phyloP scores from a whole-genome alignment of 2,329 filamentous ascomycete genomes.

The Hypoxylon sp. region DNA sequence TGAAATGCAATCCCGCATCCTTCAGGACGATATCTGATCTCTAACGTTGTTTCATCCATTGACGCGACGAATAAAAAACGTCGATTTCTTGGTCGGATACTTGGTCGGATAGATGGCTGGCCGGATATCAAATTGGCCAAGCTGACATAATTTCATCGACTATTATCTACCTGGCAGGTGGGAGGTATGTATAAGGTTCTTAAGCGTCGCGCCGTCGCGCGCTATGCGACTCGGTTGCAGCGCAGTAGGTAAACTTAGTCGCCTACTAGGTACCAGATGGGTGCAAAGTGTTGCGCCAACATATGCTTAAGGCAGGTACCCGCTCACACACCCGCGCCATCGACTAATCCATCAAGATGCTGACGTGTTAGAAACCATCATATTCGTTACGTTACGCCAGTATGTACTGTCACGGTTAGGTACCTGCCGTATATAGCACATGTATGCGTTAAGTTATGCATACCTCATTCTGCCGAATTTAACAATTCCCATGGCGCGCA shows the following conservation, averaged over 20 bases:
- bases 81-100: neutral
- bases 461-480: neutral
- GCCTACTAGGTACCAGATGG: neutral
- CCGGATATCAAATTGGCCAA: neutral
- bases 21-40: constrained; percentile 18
- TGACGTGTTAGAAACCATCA: constrained; percentile 10
- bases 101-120: constrained; percentile 5
- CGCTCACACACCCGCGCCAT: neutral
- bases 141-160: neutral
- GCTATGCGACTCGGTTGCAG: neutral
- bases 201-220: constrained; percentile 2
- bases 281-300: constrained; percentile 3
- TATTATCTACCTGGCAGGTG: no score
- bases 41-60: constrained; percentile 25
- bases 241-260: neutral
- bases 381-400: constrained; percentile 3
- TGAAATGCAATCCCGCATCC: constrained; percentile 36
- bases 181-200: no score
- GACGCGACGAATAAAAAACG: constrained; percentile 18
- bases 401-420: neutral
- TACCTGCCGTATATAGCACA: neutral
- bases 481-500: neutral
- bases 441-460: neutral
- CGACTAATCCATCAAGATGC: neutral
- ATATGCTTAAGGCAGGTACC: neutral